Conservation (phyloP, 805 yeast genomes). For the Candida nanaspora region DNA sequence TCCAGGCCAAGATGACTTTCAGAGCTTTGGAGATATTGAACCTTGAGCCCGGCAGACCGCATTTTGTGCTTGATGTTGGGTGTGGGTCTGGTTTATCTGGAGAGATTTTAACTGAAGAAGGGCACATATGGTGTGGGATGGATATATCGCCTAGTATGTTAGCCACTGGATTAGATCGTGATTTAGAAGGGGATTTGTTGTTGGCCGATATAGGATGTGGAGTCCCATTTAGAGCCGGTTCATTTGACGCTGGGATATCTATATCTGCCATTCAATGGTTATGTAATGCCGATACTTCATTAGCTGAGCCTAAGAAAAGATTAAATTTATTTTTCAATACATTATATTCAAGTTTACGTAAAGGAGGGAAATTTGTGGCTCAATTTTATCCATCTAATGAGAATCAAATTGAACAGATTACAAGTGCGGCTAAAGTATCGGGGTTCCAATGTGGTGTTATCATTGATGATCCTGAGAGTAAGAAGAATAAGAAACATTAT, state of each 20-base stretch:
- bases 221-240: conserved; percentile 90
- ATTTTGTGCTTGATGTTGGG: conserved; percentile 82
- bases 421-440: conserved; percentile 81
- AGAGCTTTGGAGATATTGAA: conserved; percentile 85
- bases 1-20: conserved; percentile 95
- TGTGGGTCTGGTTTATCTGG: conserved; percentile 97
- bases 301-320: conserved; percentile 78
- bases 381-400: conserved; percentile 95
- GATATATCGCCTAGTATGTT: conserved; percentile 95
- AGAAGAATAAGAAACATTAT: conserved; percentile 85
- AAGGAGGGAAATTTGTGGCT: conserved; percentile 97
- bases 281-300: conserved; percentile 86
- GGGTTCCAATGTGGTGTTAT: conserved; percentile 97
- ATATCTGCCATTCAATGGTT: conserved; percentile 97
- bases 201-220: conserved; percentile 92
- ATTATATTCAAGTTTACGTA: conserved; percentile 72
- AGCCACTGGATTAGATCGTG: conserved; percentile 89
- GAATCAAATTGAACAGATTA: conserved; percentile 68
- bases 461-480: conserved; percentile 88
- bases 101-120: conserved; percentile 88
- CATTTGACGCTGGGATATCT: conserved; percentile 93
- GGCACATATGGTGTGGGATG: conserved; percentile 92
- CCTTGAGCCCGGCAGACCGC: conserved; percentile 52
- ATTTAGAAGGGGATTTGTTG: conserved; percentile 88
- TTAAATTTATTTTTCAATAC: conserved; percentile 79